phyloP scores from a whole-genome alignment of 306 rosid species.

The Nissolia schottii region DNA sequence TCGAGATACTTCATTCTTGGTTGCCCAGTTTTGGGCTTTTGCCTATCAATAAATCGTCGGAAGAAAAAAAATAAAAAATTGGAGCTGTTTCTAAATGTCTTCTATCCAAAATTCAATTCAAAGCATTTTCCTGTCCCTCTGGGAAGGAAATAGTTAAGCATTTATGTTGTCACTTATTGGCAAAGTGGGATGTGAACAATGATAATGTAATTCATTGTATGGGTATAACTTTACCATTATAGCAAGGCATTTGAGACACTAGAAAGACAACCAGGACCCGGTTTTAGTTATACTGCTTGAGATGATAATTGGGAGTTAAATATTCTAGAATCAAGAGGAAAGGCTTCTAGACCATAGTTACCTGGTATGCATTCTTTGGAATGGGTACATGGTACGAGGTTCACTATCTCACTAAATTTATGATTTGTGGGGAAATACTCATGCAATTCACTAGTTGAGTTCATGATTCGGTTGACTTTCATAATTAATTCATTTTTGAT shows the following conservation, averaged over 20 bases:
- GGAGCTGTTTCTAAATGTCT: not conserved
- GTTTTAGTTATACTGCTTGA: not conserved
- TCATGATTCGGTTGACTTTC: no score
- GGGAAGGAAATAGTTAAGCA: not conserved
- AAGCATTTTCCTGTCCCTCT: not conserved
- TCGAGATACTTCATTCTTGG: no score
- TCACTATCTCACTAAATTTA: no score
- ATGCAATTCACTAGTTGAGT: no score
- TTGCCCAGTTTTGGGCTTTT: no score
- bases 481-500: no score
- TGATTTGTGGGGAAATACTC: no score
- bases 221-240: not conserved
- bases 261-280: not conserved
- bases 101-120: not conserved
- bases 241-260: not conserved
- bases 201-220: not conserved
- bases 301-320: not conserved
- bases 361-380: no score
- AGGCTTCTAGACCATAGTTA: no score
- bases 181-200: not conserved
- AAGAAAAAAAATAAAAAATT: no score
- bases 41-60: no score
- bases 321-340: not conserved
- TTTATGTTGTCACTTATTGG: not conserved
- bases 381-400: no score